Conservation (phyloP, 139 green algal species). For the Spirogloea muscicola region DNA sequence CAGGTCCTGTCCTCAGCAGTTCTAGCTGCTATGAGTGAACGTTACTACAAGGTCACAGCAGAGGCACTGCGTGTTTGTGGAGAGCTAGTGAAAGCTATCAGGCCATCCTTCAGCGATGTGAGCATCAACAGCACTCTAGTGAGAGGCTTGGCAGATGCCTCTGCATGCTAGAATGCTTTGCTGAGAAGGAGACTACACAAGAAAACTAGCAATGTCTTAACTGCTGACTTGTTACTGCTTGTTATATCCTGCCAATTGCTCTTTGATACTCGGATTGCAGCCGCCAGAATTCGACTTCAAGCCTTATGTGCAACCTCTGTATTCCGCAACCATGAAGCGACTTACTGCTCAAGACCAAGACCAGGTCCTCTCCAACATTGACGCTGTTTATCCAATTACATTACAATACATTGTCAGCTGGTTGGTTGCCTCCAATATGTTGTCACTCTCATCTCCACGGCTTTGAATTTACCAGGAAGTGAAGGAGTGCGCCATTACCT, state of each 20-base stretch:
- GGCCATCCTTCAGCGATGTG: conserved; percentile 7
- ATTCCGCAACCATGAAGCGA: conserved; percentile 51
- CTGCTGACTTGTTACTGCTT: no score
- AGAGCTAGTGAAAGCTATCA: conserved; percentile 63
- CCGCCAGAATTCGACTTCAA: conserved; percentile 32
- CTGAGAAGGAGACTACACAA: no score
- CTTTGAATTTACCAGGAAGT: conserved; percentile 63
- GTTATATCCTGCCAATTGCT: no score
- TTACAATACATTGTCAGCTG: background rate
- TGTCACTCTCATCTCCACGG: background rate
- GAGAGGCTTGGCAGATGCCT: no score
- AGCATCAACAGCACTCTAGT: background rate
- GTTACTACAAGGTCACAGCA: conserved; percentile 90
- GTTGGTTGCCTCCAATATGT: background rate
- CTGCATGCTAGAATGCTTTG: no score
- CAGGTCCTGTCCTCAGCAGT: conserved; percentile 59
- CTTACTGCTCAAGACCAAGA: conserved; percentile 74
- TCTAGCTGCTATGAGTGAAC: conserved; percentile 57
- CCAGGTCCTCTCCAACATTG: conserved; percentile 49
- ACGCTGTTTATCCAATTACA: background rate
- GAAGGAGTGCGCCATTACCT: conserved; percentile 81
- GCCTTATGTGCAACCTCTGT: conserved; percentile 49
- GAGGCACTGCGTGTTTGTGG: conserved; percentile 79
- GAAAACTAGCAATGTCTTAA: no score
- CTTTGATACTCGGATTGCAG: no score